phyloP scores from a whole-genome alignment of 371 early-diverging fungal species.

The Mucor irregularis region DNA sequence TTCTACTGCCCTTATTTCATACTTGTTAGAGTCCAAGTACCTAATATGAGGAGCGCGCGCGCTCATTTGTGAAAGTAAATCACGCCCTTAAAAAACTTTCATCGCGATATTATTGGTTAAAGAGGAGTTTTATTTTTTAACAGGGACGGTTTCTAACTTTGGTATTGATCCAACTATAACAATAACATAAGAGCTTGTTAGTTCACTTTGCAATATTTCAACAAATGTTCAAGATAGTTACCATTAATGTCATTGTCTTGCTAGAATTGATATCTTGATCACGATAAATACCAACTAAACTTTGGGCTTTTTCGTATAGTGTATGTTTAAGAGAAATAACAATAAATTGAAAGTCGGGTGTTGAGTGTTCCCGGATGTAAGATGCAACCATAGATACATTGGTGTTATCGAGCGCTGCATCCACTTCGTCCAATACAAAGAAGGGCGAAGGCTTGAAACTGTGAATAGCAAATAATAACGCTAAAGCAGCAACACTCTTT shows the following conservation, averaged over 20 bases:
- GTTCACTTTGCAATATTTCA: neutral
- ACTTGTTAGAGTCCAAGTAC: too few species aligned
- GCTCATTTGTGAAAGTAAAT: too few species aligned
- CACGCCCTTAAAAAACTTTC: too few species aligned
- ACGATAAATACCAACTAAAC: slow-evolving; percentile 97
- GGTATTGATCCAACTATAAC: slow-evolving; percentile 26
- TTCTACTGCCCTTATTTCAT: too few species aligned
- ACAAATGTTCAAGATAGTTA: slow-evolving; percentile 16
- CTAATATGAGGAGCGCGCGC: too few species aligned
- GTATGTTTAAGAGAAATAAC: slow-evolving; percentile 97
- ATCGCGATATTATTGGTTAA: too few species aligned
- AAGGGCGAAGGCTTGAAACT: slow-evolving; percentile 96
- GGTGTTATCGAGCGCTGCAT: slow-evolving; percentile 98
- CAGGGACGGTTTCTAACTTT: slow-evolving; percentile 14
- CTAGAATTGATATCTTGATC: slow-evolving; percentile 87
- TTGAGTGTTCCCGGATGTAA: slow-evolving; percentile 77
- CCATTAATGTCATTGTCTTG: slow-evolving; percentile 79
- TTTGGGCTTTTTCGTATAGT: slow-evolving; percentile 93
- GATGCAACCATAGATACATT: slow-evolving; percentile 94
- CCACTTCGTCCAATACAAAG: slow-evolving; percentile 99
- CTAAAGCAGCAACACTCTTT: slow-evolving; percentile 98
- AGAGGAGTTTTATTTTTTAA: too few species aligned
- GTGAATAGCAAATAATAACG: slow-evolving; percentile 97
- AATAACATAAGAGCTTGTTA: neutral
- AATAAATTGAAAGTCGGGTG: slow-evolving; percentile 89